Conservation (phyloP, 2,329 filamentous ascomycete species). For the Juglanconis juglandina region DNA sequence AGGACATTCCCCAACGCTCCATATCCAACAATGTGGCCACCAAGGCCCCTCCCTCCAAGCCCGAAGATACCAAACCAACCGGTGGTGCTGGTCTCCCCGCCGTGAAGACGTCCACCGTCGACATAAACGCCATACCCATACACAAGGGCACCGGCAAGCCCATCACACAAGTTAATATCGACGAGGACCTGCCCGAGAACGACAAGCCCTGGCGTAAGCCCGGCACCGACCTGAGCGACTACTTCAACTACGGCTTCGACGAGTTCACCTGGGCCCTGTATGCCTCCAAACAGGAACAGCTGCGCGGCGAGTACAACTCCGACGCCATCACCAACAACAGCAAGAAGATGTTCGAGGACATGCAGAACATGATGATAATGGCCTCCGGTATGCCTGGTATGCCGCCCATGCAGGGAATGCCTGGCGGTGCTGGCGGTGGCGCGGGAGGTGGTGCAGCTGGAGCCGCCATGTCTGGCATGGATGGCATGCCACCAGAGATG, state of each 20-base stretch:
- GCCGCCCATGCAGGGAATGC: constrained; percentile 36
- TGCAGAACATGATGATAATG: constrained; percentile 68
- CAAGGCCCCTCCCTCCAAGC: constrained; percentile 43
- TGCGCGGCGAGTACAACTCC: constrained; percentile 72
- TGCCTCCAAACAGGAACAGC: constrained; percentile 77
- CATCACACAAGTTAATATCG: constrained; percentile 71
- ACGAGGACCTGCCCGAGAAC: constrained; percentile 70
- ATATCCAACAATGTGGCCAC: constrained; percentile 48
- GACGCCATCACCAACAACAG: constrained; percentile 59
- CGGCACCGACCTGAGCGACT: constrained; percentile 90
- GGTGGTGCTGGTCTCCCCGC: constrained; percentile 43
- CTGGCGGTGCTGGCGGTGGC: constrained; percentile 28
- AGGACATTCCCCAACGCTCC: constrained; percentile 61
- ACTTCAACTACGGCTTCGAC: constrained; percentile 99
- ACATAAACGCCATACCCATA: constrained; percentile 77
- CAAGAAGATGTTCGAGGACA: constrained; percentile 77
- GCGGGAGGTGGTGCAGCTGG: constrained; percentile 24
- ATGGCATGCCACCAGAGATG: constrained; percentile 64
- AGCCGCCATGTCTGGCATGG: constrained; percentile 53
- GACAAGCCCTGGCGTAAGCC: constrained; percentile 95
- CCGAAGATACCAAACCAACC: constrained; percentile 7
- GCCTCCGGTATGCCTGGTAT: constrained; percentile 33
- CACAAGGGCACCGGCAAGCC: constrained; percentile 80
- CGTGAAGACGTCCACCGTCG: constrained; percentile 75
- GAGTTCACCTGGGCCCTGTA: constrained; percentile 98